Base-by-base conservation (phyloP, 176 grass and related monocot species). In the Eleusine indica region DNA sequence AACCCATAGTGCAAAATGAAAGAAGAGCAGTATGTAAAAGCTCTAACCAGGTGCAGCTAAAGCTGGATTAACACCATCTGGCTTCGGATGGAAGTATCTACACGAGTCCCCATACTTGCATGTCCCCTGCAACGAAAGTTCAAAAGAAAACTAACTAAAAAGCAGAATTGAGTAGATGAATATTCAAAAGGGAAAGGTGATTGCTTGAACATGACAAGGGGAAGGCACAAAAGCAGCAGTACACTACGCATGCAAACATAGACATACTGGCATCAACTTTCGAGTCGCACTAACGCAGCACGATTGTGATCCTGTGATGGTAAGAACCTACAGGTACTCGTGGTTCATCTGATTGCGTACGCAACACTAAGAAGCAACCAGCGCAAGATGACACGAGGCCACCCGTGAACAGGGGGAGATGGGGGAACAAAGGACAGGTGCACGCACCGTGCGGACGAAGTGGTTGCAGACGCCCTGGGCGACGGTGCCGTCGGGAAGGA, bases 71-170 rank as follows among this genome's bases (percentile, higher is more conserved):
- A 62, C 83, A 51, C 66, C 58, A 38, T 66, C 70, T 25, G 78
- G 73, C 87, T 89, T 97, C 2, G 92, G 90, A 83, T 97, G 95
- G 84, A 93, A 83, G 83, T 91, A 97, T 78, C 84, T 94, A 65
- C 95, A 94, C 54, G 84, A 42, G 80, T 97, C 95, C 75, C 90
- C 88, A 69, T 75, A 91, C 49, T 90, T 97, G 84, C 92, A 97
- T 14, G 83, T 48, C 14, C 90, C 92, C 92, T 94, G 84, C 5
- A 80, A 80, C n/a, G 63, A 35, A 71, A 77, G 10, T 28, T 62
- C 47, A 56, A 40, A 63, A 3, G 4, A 51, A 32, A 82, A 39
- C n/a, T 30, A 66, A 66, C 5, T 38, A 30, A 29, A 8, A 66
- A 7, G 14, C 3, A 48, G 25, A 22, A 8, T 9, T 67, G 35